Base-by-base conservation (phyloP, 495 filamentous ascomycete genomes). In the Rostrohypoxylon terebratum region DNA sequence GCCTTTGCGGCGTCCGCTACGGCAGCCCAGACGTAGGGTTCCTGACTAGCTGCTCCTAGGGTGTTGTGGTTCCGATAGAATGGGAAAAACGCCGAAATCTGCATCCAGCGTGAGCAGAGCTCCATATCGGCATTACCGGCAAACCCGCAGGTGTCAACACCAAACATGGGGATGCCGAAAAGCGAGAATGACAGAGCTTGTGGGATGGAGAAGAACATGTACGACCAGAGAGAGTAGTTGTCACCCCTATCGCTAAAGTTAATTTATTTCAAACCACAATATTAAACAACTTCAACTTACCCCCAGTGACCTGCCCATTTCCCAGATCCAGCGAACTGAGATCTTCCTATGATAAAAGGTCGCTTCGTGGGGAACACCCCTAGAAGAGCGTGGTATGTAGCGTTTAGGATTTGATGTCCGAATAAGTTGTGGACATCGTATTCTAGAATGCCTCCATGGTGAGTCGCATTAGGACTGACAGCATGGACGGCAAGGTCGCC, bases 151-250 rank as follows among this genome's bases (percentile, higher is more conserved):
- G 91, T 91, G 67, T 94, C 92, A 6, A 89, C 87, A 11, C 93
- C 93, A 66, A 96, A 94, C 92, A 96, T 95, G 6, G 93, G 93
- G 14, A 96, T 90, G 51, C 92, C 93, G 68, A 94, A 95, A 6
- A 96, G 85, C 4, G 88, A 90, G 82, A 94, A 94, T 2, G 88
- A 90, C 0, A 96, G 80, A 0, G 92, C 93, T 77, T 97, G 93
- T 0, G 92, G 87, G 75, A 97, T 96, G 28, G 89, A 89, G 77
- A 93, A 92, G 80, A 82, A 91, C 89, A 94, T 89, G 64, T 85
- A 89, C 3, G 82, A 81, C 87, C 90, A 96, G 13, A 85, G 81
- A 4, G 89, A 90, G 42, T 81, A 81, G 75, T 97, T 96, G 76
- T 96, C 93, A 9, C 93, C 93, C 38, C 76, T 78, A 23, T 63